Evolutionary conservation across 306 rosid genomes (phyloP).

Genomic region (Trifolium pratense): DNA sequence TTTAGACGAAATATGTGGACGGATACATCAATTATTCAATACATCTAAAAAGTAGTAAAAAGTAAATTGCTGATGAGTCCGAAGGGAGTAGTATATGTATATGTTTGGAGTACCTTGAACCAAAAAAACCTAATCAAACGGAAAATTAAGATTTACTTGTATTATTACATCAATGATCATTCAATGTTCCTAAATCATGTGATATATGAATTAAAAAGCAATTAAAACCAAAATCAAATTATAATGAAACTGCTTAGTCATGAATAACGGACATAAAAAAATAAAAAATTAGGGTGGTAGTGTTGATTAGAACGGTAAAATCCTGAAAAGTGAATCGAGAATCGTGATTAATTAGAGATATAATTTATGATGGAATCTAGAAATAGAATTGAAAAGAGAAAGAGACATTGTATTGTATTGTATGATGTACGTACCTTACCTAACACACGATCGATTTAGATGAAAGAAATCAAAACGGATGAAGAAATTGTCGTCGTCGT

Average conservation of each 20-base stretch:
- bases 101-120: background rate
- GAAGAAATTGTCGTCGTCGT: background rate
- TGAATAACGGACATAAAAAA: background rate
- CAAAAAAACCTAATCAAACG: slow-evolving; percentile 2
- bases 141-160: slow-evolving; percentile 8
- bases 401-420: slow-evolving; percentile 24
- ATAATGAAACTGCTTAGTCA: background rate
- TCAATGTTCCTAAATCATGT: slow-evolving; percentile 17
- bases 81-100: background rate
- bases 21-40: too few relatives aligned
- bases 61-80: too few relatives aligned
- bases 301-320: slow-evolving; percentile 18
- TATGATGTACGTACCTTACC: background rate
- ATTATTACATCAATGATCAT: background rate
- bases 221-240: slow-evolving; percentile 24
- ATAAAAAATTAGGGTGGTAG: background rate
- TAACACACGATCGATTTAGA: background rate
- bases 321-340: slow-evolving; percentile 3
- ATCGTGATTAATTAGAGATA: slow-evolving; percentile 1
- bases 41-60: too few relatives aligned
- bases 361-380: slow-evolving; percentile 28
- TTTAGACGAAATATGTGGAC: too few relatives aligned
- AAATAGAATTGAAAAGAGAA: background rate
- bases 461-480: background rate
- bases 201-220: background rate